Evolutionary conservation across 1,139 yeast species (phyloP), one percentile per base, ranked within the genome.

Genomic region (Spathaspora sp.): DNA sequence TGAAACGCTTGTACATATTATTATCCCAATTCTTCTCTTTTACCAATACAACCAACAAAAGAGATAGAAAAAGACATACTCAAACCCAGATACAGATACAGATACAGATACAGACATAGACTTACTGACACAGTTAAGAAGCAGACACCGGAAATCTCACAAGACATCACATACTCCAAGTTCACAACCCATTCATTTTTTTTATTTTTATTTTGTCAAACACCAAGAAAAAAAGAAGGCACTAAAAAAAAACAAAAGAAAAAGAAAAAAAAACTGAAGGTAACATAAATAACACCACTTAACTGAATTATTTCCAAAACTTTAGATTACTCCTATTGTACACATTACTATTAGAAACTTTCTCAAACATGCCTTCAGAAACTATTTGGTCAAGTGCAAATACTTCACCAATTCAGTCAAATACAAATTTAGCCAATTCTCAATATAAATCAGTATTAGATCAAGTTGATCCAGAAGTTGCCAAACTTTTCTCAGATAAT

Each of bases 391-490:
- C 74, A 27, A 67, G 58, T 47, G 57, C 58, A 27, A 51, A 52
- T 42, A 53, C 59, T 39, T 60, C 68, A 27, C 69, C 72, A 29
- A 56, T 60, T 48, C 68, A 63, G 34, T 39, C 65, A 31, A 54
- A 58, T 42, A 42, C 29, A 7, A 45, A 56, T 44, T 34, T 53
- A 27, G 10, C 31, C 5, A 38, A 44, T 20, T 7, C 59, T 33
- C 70, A 64, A 43, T 70, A 65, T 54, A 62, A 63, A 38, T 56
- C 69, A 7, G 74, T 67, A 3, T 60, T 70, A 48, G 73, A 71
- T 47, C 68, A 62, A 51, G 70, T 67, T 17, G 78, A 76, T 53
- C 74, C 77, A 8, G 81, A 78, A 43, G 78, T 78, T 38, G 80
- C 78, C 39, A 76, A 77, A 45, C 55, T 67, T 45, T 61, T 69